Conservation (phyloP, 352 stramenopile genomes). For the Phytophthora sansomeana region DNA sequence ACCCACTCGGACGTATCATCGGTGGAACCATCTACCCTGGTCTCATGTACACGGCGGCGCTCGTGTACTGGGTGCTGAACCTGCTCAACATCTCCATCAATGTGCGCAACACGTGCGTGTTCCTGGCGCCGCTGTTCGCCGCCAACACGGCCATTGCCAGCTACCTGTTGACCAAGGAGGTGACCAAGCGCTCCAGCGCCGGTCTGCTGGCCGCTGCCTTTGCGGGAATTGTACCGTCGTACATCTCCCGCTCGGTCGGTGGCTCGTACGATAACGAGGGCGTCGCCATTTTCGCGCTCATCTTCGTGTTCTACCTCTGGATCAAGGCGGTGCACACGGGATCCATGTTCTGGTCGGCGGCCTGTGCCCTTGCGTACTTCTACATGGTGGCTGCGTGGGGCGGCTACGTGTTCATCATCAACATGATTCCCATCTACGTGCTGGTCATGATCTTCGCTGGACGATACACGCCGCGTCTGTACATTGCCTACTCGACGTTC, state of each 20-base stretch:
- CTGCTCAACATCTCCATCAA: slow-evolving; percentile 93
- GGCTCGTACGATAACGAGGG: slow-evolving; percentile 99
- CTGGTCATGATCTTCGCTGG: slow-evolving; percentile 94
- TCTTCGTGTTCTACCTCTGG: slow-evolving; percentile 98
- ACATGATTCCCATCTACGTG: slow-evolving; percentile 98
- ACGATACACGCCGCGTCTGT: slow-evolving; percentile 94
- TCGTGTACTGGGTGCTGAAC: slow-evolving; percentile 92
- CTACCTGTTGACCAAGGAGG: slow-evolving; percentile 93
- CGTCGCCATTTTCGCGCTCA: slow-evolving; percentile 98
- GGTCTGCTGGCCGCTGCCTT: slow-evolving; percentile 94
- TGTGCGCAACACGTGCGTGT: slow-evolving; percentile 93
- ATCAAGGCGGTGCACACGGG: slow-evolving; percentile 93
- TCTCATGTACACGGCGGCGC: slow-evolving; percentile 91
- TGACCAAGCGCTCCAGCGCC: slow-evolving; percentile 89
- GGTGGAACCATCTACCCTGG: slow-evolving; percentile 95
- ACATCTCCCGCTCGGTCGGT: slow-evolving; percentile 96
- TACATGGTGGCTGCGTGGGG: slow-evolving; percentile 98
- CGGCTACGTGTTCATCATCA: slow-evolving; percentile 99
- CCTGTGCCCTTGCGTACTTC: slow-evolving; percentile 95
- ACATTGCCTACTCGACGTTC: slow-evolving; percentile 98
- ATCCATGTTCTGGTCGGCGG: slow-evolving; percentile 87
- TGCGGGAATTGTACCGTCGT: slow-evolving; percentile 96
- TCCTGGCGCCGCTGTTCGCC: slow-evolving; percentile 91
- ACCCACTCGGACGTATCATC: slow-evolving; percentile 93
- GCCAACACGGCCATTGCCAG: slow-evolving; percentile 89